Evolutionary conservation across 169 alveolate genomes (phyloP).

Genomic region (Ichthyophthirius multifiliis): DNA sequence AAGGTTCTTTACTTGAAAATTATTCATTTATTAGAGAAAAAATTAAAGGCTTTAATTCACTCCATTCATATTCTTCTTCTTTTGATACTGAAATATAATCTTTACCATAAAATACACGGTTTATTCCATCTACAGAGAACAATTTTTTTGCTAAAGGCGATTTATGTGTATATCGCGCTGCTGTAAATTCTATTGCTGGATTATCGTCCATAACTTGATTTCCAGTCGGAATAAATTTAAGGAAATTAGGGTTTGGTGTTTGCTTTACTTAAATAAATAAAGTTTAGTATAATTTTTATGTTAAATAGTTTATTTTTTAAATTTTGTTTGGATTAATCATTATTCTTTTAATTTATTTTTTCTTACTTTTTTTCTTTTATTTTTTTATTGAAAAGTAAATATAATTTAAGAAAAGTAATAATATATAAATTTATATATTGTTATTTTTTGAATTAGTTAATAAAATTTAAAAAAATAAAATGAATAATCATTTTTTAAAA

Average conservation of each 20-base stretch:
- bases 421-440: too few species aligned
- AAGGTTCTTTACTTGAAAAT: constrained; percentile 39
- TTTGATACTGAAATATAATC: constrained; percentile 68
- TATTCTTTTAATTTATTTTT: too few species aligned
- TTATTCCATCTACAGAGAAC: constrained; percentile 63
- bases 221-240: constrained; percentile 71
- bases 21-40: constrained; percentile 59
- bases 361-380: too few species aligned
- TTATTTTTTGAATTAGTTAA: too few species aligned
- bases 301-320: too few species aligned
- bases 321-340: too few species aligned
- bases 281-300: too few species aligned
- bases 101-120: constrained; percentile 63
- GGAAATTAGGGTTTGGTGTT: constrained; percentile 70
- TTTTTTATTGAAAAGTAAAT: too few species aligned
- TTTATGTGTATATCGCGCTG: constrained; percentile 48
- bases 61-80: constrained; percentile 62
- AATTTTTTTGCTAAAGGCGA: constrained; percentile 66
- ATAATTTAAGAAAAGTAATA: too few species aligned
- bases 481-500: too few species aligned
- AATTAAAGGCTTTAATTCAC: constrained; percentile 56
- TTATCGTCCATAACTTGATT: constrained; percentile 38
- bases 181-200: constrained; percentile 60
- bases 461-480: too few species aligned
- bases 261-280: constrained; percentile 54